Conservation (phyloP, 208 protist species). For the Herpetomonas samuelpessoai region DNA sequence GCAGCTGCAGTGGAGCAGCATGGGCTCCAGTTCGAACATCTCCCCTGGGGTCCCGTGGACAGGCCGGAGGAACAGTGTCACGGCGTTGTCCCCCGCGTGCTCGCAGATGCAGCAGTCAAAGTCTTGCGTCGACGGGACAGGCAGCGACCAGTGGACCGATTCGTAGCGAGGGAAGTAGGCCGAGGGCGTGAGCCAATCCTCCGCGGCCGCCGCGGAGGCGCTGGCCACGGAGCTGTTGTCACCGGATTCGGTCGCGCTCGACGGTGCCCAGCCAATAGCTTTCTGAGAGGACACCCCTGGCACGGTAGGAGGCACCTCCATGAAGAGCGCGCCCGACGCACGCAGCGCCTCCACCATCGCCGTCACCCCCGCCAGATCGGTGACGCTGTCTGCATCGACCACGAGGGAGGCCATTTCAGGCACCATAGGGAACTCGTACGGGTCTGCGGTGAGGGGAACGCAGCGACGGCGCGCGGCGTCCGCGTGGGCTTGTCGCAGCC, state of each 20-base stretch:
- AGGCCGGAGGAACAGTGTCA: slow-evolving; percentile 40
- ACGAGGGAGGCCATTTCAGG: background rate
- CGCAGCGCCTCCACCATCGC: background rate
- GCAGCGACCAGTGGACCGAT: slow-evolving; percentile 11
- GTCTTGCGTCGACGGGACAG: slow-evolving; percentile 28
- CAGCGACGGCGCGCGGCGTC: too few relatives aligned
- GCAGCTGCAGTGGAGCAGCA: slow-evolving; percentile 8
- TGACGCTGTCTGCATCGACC: background rate
- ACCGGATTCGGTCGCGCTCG: background rate
- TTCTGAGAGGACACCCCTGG: background rate
- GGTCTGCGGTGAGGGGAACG: background rate
- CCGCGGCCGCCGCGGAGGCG: background rate
- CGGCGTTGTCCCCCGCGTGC: slow-evolving; percentile 32
- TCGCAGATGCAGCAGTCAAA: slow-evolving; percentile 49
- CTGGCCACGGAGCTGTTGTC: background rate
- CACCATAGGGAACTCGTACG: background rate
- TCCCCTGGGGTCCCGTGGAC: background rate
- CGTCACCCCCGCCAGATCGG: background rate
- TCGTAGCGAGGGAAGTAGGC: slow-evolving; percentile 28
- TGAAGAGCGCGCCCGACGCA: background rate
- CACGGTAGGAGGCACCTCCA: background rate
- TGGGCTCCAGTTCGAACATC: slow-evolving; percentile 53
- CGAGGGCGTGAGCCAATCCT: slow-evolving; percentile 1
- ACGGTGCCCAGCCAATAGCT: background rate
- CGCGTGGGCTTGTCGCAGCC: background rate